These are phyloP conservation scores for Gonium pectorale DNA, from an alignment of 139 green algal species.

Conservation along the genomic window DNA sequence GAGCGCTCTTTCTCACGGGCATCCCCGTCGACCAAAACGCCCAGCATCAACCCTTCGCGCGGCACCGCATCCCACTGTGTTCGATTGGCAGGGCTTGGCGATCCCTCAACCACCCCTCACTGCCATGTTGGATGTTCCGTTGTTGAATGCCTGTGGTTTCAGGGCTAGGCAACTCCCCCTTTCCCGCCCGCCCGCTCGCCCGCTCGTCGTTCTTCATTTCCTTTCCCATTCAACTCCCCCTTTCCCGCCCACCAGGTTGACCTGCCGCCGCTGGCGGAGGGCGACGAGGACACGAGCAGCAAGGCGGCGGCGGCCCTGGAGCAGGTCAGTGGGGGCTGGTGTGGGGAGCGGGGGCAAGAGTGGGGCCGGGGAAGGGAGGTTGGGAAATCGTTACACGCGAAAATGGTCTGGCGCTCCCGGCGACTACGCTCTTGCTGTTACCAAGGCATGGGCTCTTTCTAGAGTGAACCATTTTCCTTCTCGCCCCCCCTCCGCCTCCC, in stretches of 20 bases:
- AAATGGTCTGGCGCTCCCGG: background rate
- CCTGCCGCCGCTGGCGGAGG: constrained; percentile 2
- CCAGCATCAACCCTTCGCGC: no score
- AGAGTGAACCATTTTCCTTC: no score
- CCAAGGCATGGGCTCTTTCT: background rate
- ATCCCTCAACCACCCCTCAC: background rate
- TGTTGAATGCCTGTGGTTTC: background rate
- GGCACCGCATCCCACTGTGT: no score
- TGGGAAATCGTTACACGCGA: background rate
- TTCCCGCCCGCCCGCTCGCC: background rate
- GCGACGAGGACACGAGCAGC: background rate
- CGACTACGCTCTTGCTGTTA: no score
- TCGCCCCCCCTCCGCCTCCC: background rate
- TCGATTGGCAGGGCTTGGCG: background rate
- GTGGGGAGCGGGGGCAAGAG: background rate
- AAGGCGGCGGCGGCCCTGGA: background rate
- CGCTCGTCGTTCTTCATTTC: no score
- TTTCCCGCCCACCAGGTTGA: background rate
- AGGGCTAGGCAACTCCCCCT: background rate
- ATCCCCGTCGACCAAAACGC: no score
- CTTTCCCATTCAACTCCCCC: no score
- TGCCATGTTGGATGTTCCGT: background rate
- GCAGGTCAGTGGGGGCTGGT: background rate
- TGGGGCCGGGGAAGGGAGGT: background rate
- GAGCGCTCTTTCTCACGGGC: no score